A percentile compares a stretch with the other conserved stretches of the same genome.
Evolutionary conservation across 768 basidiomycete genomes (phyloP).

Genomic region (Agrocybe chaxingu): DNA sequence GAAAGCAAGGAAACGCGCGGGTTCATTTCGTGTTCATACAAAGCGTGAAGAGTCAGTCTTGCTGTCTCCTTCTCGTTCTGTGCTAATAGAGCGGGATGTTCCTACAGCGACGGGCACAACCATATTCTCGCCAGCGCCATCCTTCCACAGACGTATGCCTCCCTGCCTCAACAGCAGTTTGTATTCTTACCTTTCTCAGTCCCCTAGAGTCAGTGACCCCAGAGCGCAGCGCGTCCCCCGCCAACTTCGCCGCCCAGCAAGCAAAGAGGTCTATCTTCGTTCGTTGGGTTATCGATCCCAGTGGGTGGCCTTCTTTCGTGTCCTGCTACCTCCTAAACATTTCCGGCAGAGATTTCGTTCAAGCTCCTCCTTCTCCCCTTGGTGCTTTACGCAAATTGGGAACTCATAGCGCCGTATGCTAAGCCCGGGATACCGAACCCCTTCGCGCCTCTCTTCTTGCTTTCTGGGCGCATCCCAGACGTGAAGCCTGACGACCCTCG

Average conservation of each 20-base stretch:
- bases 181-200: conserved; percentile 19
- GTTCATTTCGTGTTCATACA: conserved; percentile 6
- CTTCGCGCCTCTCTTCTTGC: conserved; percentile 65
- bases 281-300: conserved; percentile 76
- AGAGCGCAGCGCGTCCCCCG: conserved; percentile 32
- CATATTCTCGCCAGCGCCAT: conserved; percentile 66
- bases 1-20: conserved; percentile 13
- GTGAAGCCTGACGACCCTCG: conserved; percentile 52
- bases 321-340: neutral
- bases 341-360: conserved; percentile 52
- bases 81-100: neutral
- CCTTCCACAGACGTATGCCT: conserved; percentile 57
- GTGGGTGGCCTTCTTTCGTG: conserved; percentile 35
- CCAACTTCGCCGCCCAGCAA: conserved; percentile 7
- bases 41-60: too few species aligned
- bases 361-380: conserved; percentile 62
- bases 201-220: conserved; percentile 32
- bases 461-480: conserved; percentile 59
- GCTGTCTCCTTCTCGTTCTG: too few species aligned
- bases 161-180: conserved; percentile 4
- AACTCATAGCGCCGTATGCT: conserved; percentile 43
- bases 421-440: conserved; percentile 60
- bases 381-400: conserved; percentile 65
- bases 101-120: conserved; percentile 44
- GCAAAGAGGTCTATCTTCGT: conserved; percentile 34